Evolutionary conservation across 1,284 basidiomycete species (phyloP).

Genomic region (Chondrostereum purpureum): DNA sequence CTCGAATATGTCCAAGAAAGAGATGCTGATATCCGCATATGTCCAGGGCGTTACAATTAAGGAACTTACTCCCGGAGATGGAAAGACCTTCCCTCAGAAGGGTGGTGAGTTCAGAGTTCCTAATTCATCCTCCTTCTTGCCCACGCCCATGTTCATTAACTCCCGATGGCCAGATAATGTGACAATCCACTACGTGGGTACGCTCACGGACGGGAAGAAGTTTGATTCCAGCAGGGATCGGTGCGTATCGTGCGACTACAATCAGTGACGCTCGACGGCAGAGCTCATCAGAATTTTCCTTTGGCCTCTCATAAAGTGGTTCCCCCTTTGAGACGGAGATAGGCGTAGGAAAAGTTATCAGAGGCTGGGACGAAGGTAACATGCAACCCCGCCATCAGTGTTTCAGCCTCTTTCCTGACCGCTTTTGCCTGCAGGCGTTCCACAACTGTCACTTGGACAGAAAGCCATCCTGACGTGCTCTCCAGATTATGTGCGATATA

Average conservation of each 20-base stretch:
- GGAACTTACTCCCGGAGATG: conserved; percentile 36
- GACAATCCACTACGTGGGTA: conserved; percentile 10
- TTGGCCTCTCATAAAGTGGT: conserved; percentile 29
- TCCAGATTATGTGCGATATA: conserved; percentile 57
- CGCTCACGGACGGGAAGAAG: conserved; percentile 19
- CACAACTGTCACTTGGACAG: conserved; percentile 72
- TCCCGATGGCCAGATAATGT: conserved; percentile 8
- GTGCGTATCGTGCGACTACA: not conserved
- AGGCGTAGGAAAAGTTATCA: conserved; percentile 78
- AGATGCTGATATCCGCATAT: conserved; percentile 1
- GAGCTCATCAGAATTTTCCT: not conserved
- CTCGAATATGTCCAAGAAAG: no score
- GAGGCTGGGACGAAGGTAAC: conserved; percentile 87
- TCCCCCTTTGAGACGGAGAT: conserved; percentile 70
- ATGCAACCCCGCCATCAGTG: conserved; percentile 16
- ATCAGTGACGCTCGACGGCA: no score
- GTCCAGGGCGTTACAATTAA: conserved; percentile 40
- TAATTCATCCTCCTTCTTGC: conserved; percentile 1
- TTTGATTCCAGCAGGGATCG: not conserved
- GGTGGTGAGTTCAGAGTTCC: conserved; percentile 32
- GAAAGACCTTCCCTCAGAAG: conserved; percentile 35
- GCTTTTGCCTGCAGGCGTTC: conserved; percentile 56
- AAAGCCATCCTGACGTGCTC: conserved; percentile 67
- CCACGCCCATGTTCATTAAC: not conserved
- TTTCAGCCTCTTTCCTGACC: conserved; percentile 14